Evolutionary conservation across 345 rosid species (phyloP).

Genomic region (Eutrema yunnanense): DNA sequence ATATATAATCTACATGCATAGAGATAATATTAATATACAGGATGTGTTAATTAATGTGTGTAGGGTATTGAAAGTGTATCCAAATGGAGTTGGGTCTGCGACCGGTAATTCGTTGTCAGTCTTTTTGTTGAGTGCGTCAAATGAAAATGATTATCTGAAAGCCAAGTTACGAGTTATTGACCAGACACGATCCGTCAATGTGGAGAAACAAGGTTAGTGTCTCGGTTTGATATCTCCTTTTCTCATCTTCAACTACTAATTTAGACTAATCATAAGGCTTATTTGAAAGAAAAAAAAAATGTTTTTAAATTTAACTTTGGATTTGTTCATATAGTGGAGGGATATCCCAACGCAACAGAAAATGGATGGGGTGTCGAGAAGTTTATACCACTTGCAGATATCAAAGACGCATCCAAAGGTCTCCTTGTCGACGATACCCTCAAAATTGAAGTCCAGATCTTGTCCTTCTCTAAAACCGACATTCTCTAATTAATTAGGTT

Average conservation of each 20-base stretch:
- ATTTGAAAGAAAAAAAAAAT: not conserved
- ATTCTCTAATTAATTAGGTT: not conserved
- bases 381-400: not conserved
- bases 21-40: not conserved
- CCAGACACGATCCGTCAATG: not conserved
- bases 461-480: conserved; percentile 2
- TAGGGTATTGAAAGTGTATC: conserved; percentile 2
- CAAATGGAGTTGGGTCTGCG: conserved; percentile 2
- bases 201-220: not conserved
- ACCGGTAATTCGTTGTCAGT: not conserved
- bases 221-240: not conserved
- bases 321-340: not conserved
- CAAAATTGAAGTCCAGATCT: not conserved
- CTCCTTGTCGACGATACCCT: not conserved
- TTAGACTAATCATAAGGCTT: not conserved
- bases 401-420: not conserved
- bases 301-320: not conserved
- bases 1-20: no score
- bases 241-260: not conserved
- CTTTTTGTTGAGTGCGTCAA: not conserved
- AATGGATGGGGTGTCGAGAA: conserved; percentile 5
- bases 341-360: not conserved
- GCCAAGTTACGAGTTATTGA: conserved; percentile 4
- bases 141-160: not conserved
- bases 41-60: not conserved